Percentiles rank a stretch among this genome's conserved stretches.
phyloP scores from a whole-genome alignment of 495 filamentous ascomycete genomes.

The Corynascus novoguineensis region DNA sequence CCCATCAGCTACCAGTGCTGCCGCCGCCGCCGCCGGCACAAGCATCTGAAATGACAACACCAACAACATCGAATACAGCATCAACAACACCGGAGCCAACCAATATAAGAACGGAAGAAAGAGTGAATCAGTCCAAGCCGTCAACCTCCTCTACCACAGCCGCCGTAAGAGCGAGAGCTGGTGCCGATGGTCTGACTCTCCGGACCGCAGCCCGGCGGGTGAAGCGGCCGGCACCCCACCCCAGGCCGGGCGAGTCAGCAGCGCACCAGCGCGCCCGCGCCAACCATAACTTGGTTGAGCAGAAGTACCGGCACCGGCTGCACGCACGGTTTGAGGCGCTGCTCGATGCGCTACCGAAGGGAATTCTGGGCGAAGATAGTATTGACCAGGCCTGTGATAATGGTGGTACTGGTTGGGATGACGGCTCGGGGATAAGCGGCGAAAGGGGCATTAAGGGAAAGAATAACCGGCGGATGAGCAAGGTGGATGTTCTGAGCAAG shows the following conservation, averaged over 20 bases:
- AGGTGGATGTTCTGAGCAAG: constrained; percentile 11
- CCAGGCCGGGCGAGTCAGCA: constrained; percentile 14
- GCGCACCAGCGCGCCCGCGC: constrained; percentile 11
- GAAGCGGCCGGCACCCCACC: not conserved
- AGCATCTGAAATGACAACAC: not conserved
- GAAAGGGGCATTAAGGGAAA: not conserved
- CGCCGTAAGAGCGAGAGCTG: not conserved
- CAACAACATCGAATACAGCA: not conserved
- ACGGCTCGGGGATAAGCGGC: not conserved
- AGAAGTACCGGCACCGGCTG: constrained; percentile 18
- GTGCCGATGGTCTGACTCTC: not conserved
- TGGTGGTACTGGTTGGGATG: not conserved
- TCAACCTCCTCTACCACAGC: not conserved
- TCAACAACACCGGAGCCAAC: too few relatives aligned
- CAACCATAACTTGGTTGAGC: constrained; percentile 18
- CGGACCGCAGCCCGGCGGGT: constrained; percentile 16
- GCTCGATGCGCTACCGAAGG: constrained; percentile 12
- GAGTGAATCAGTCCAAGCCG: too few relatives aligned
- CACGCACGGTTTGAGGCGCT: constrained; percentile 17
- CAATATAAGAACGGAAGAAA: too few relatives aligned
- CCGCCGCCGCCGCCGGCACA: too few relatives aligned
- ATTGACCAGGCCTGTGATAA: too few relatives aligned
- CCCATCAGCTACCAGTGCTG: too few relatives aligned
- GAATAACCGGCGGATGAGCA: constrained; percentile 13
- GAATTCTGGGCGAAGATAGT: not conserved